phyloP scores from a whole-genome alignment of 2,329 filamentous ascomycete species.

The Epichloe brachyelytri region DNA sequence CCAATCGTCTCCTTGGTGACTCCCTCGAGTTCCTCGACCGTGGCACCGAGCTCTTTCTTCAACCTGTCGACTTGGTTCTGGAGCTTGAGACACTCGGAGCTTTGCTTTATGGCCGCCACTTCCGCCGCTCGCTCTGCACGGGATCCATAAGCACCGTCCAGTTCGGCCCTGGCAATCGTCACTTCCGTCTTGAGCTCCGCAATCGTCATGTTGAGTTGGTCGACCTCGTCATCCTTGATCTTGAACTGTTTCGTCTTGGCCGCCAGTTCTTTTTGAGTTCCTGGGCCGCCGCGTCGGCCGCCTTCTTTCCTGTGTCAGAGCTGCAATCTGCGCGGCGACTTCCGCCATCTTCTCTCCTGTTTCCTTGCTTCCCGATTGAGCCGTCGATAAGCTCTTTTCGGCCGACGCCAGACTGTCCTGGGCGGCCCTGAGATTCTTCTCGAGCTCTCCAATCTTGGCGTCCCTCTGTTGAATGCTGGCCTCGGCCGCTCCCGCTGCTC shows the following conservation, averaged over 20 bases:
- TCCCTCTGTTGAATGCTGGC: conserved; percentile 22
- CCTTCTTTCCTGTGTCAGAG: conserved; percentile 14
- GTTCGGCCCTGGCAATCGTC: conserved; percentile 46
- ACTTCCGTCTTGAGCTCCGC: conserved; percentile 49
- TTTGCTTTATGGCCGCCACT: conserved; percentile 39
- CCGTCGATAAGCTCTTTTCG: conserved; percentile 19
- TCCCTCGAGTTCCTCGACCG: conserved; percentile 39
- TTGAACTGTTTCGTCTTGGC: conserved; percentile 30
- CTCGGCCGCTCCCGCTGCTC: conserved; percentile 12
- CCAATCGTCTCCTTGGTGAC: conserved; percentile 39
- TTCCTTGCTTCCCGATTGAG: conserved; percentile 27
- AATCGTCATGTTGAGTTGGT: conserved; percentile 36
- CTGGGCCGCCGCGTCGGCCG: conserved; percentile 16
- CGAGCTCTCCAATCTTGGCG: conserved; percentile 28
- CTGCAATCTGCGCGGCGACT: conserved; percentile 13
- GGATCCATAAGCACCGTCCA: conserved; percentile 48
- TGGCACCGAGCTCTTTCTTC: conserved; percentile 35
- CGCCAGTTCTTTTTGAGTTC: conserved; percentile 14
- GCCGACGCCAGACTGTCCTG: conserved; percentile 12
- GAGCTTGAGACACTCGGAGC: conserved; percentile 31
- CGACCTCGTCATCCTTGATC: conserved; percentile 37
- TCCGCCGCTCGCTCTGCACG: conserved; percentile 46
- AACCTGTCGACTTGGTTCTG: conserved; percentile 36
- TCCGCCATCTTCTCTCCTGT: conserved; percentile 20
- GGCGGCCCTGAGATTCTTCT: conserved; percentile 10